These are phyloP conservation scores for Excoecaria cochinchinensis DNA, from an alignment of 345 rosid species.

Conservation along the genomic window DNA sequence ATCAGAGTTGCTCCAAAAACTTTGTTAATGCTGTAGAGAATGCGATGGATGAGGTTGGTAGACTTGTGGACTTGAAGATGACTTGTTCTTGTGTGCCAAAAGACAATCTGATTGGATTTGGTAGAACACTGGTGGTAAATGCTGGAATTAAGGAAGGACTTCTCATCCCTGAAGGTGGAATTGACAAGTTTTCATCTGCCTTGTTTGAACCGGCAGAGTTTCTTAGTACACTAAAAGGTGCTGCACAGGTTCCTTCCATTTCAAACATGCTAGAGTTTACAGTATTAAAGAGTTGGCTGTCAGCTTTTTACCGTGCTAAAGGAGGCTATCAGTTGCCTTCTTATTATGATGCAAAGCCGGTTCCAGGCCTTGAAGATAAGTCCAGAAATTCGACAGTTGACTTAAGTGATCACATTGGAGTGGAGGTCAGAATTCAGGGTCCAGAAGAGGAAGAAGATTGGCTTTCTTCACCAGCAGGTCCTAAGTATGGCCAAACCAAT, in stretches of 20 bases:
- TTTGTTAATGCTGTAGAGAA: slow-evolving; percentile 53
- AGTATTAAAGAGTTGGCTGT: slow-evolving; percentile 59
- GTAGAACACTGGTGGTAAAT: slow-evolving; percentile 43
- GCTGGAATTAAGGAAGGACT: slow-evolving; percentile 75
- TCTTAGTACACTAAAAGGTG: slow-evolving; percentile 43
- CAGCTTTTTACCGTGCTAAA: slow-evolving; percentile 59
- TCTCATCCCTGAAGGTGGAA: slow-evolving; percentile 54
- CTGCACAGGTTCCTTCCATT: slow-evolving; percentile 40
- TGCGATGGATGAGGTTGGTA: slow-evolving; percentile 62
- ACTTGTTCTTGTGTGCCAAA: slow-evolving; percentile 54
- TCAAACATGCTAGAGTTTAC: slow-evolving; percentile 46
- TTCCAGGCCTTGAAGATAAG: slow-evolving; percentile 73
- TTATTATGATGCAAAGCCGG: slow-evolving; percentile 48
- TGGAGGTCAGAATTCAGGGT: slow-evolving; percentile 38
- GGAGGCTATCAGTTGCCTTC: slow-evolving; percentile 45
- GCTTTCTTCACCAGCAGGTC: slow-evolving; percentile 25
- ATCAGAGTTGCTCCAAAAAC: slow-evolving; percentile 51
- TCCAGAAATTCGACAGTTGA: slow-evolving; percentile 30
- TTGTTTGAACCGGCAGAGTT: slow-evolving; percentile 48
- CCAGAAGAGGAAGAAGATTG: slow-evolving; percentile 42
- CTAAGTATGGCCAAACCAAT: slow-evolving; percentile 24
- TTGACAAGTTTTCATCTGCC: slow-evolving; percentile 43
- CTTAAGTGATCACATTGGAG: slow-evolving; percentile 15
- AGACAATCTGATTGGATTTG: slow-evolving; percentile 34
- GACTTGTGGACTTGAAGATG: slow-evolving; percentile 57